Percentiles rank a stretch among this genome's conserved stretches.
Conservation (phyloP, 257 asterid species). For the Handroanthus guayacan region DNA sequence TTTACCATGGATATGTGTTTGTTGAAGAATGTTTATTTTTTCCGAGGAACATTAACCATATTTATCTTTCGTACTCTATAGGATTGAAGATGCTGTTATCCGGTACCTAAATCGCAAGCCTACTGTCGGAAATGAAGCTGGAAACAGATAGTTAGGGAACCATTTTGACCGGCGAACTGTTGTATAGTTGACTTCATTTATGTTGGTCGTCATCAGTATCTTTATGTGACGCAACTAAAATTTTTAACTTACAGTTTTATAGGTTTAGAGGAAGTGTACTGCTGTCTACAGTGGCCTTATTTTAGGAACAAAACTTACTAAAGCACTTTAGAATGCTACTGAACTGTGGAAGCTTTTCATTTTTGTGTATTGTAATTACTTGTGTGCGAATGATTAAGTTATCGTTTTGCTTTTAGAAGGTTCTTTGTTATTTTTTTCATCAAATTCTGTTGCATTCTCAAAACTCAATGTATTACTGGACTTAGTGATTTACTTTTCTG, state of each 20-base stretch:
- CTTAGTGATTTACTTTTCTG: background rate
- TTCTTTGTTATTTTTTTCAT: background rate
- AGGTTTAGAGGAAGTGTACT: conserved; percentile 29
- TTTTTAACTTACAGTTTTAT: conserved; percentile 6
- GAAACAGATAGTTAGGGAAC: conserved; percentile 45
- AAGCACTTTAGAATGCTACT: conserved; percentile 35
- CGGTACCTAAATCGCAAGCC: conserved; percentile 79
- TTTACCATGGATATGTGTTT: too few relatives aligned
- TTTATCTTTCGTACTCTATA: conserved; percentile 34
- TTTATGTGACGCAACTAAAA: conserved; percentile 16
- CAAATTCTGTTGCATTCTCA: background rate
- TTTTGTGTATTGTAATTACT: too few relatives aligned
- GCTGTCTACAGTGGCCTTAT: conserved; percentile 25
- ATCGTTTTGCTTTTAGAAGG: background rate
- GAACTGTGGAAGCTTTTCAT: background rate
- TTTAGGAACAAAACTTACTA: conserved; percentile 23
- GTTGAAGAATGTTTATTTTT: background rate
- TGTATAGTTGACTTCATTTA: conserved; percentile 23
- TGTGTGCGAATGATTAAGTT: background rate
- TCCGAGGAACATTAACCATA: conserved; percentile 9
- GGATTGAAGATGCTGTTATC: conserved; percentile 81
- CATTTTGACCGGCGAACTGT: conserved; percentile 20
- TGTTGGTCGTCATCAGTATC: conserved; percentile 16
- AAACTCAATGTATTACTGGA: background rate
- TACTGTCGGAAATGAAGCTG: conserved; percentile 45